These are phyloP conservation scores for Ophiostoma novo-ulmi DNA, from an alignment of 2,329 filamentous ascomycete genomes.

Conservation along the genomic window DNA sequence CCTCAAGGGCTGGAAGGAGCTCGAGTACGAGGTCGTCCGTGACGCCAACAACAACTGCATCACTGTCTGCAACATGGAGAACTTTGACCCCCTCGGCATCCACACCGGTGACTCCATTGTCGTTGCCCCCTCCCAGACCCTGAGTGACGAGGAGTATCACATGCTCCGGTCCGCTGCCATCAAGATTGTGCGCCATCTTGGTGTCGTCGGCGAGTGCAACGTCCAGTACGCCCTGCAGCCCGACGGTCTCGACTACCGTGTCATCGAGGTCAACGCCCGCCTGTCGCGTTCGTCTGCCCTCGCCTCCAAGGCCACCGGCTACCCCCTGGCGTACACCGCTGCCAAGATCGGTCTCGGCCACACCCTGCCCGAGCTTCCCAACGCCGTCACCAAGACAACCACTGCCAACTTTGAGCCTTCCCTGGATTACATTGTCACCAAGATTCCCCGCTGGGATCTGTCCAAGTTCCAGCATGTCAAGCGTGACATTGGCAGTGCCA, in stretches of 20 bases:
- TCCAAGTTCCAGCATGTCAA: slow-evolving; percentile 99
- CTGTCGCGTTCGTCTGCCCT: slow-evolving; percentile 91
- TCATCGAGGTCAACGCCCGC: slow-evolving; percentile 97
- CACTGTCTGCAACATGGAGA: slow-evolving; percentile 99
- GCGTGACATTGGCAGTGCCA: slow-evolving; percentile 92
- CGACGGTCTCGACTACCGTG: slow-evolving; percentile 93
- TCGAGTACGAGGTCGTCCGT: slow-evolving; percentile 96
- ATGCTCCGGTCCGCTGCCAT: slow-evolving; percentile 97
- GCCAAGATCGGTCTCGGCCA: slow-evolving; percentile 97
- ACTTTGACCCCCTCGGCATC: slow-evolving; percentile 96
- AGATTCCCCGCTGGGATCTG: slow-evolving; percentile 97
- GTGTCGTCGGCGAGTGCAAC: slow-evolving; percentile 97
- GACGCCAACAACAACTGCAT: slow-evolving; percentile 97
- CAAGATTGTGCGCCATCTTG: slow-evolving; percentile 93
- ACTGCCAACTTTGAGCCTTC: slow-evolving; percentile 98
- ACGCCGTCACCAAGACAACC: slow-evolving; percentile 96
- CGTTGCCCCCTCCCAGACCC: slow-evolving; percentile 91
- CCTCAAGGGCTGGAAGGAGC: slow-evolving; percentile 99
- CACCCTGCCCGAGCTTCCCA: slow-evolving; percentile 90
- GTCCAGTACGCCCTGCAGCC: slow-evolving; percentile 98
- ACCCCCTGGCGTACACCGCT: slow-evolving; percentile 91
- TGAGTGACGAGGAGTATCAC: slow-evolving; percentile 97
- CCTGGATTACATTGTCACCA: slow-evolving; percentile 95
- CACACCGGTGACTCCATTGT: slow-evolving; percentile 98
- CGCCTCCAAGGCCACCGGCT: slow-evolving; percentile 94